Evolutionary conservation across 1,284 basidiomycete genomes (phyloP), one percentile per base, ranked within the genome.

Genomic region (Taiwanofungus camphoratus): DNA sequence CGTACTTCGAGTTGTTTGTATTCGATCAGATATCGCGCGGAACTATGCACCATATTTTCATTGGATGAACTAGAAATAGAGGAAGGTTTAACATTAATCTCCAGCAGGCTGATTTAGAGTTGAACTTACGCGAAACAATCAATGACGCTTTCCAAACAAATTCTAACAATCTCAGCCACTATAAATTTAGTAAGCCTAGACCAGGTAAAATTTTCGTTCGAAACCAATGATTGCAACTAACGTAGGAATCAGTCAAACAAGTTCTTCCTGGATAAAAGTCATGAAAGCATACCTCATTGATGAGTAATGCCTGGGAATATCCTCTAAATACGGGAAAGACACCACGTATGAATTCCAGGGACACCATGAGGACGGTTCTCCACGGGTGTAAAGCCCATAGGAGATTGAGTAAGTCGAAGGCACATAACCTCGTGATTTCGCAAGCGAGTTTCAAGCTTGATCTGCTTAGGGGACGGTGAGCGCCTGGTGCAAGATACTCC

Each of bases 231-330:
- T 60, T 87, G 85, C 36, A 88, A 64, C 85, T 88, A 54, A 49
- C 50, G 15, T 30, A 38, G 39, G 37, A 31, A 29, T 39, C 23
- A 31, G 9, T 13, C 32, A 34, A n/a, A 11, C 12, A 22, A 24
- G 13, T 26, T 4, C 8, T 37, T 22, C 24, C 32, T n/a, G 15
- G 18, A 21, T 8, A 24, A 7, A 40, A 12, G 48, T 48, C 46
- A 35, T 27, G 11, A 15, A 27, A 13, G 35, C 75, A 42, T 45
- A 82, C 86, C 75, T 89, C 84, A 63, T 89, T 82, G 49, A 89
- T 77, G 52, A 89, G 84, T 60, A 85, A 64, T 39, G 85, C 85
- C 69, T 89, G 87, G 9, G 87, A 87, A 67, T 87, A 88, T 45
- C 84, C 81, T 64, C 83, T 76, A 61, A 84, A 83, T 9, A 85